Base-by-base conservation (phyloP, 2,329 filamentous ascomycete species). In the Madurella mycetomatis region DNA sequence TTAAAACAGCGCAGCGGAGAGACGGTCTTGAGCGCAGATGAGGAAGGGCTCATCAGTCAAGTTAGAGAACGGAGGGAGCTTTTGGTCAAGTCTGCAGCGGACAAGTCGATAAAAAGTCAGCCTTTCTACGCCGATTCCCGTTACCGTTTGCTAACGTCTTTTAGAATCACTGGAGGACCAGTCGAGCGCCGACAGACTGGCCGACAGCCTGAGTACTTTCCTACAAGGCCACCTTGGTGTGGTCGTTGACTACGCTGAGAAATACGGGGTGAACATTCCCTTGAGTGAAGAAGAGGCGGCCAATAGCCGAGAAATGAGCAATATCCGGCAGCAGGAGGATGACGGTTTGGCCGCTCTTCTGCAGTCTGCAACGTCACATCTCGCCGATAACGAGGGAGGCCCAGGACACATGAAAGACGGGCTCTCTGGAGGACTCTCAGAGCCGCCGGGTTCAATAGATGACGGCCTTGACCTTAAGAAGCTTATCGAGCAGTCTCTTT, bases 11-110 rank as follows among this genome's bases (percentile, higher is more conserved):
- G 65, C 34, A 67, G 64, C 49, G 62, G 62, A 1, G 69, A 82
- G 42, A 70, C 82, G 9, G 70, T 74, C 18, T 79, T 84, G 62
- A 82, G 82, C 62, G 74, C 77, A 56, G 67, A 70, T 11, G 80
- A 83, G 56, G 77, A 82, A 55, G 64, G 66, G 15, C 70, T 73
- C 9, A 74, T 81, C 8, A 69, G 67, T 48, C 67, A 67, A 9
- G 63, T 79, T 3, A 71, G 75, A 19, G 67, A 77, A 41, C 65
- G 72, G 44, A 72, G 74, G 17, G 72, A 73, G 1, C 69, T 74
- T 12, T 70, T 81, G 25, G 80, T 83, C 60, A 77, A 76, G 61
- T 60, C 77, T 1, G 82, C 76, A 69, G 69, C 69, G 1, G 79
- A 85, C 52, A 81, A 83, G 61, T 56, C 65, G 42, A 60, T 64